These are phyloP conservation scores for Cornus suecica DNA, from an alignment of 148 eudicot species.

Conservation along the genomic window DNA sequence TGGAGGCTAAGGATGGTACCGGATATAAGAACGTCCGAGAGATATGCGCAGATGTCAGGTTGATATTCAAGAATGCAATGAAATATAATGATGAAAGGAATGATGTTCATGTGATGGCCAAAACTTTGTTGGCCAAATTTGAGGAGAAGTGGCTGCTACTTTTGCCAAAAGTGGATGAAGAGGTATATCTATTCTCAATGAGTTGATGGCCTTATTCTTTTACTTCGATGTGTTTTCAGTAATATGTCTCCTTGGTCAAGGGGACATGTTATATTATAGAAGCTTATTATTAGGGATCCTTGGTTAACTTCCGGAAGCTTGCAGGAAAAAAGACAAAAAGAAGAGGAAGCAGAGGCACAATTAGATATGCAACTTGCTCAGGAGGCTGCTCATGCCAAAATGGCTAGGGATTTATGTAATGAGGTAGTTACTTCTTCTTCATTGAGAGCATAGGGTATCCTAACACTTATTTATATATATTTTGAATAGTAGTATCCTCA, in stretches of 20 bases:
- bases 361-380: conserved; percentile 40
- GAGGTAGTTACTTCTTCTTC: conserved; percentile 33
- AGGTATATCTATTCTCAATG: conserved; percentile 36
- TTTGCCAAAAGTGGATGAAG: conserved; percentile 82
- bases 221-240: background rate
- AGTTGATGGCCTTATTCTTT: background rate
- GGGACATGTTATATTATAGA: background rate
- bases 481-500: too few species aligned
- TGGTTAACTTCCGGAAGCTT: conserved; percentile 11
- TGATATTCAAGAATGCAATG: conserved; percentile 86
- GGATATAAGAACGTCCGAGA: conserved; percentile 82
- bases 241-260: background rate
- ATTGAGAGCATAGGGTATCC: background rate
- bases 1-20: conserved; percentile 72
- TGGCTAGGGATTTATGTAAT: conserved; percentile 45
- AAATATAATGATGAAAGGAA: conserved; percentile 75
- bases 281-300: background rate
- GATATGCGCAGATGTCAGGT: conserved; percentile 72
- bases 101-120: conserved; percentile 83
- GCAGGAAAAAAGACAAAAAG: conserved; percentile 54
- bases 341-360: conserved; percentile 46
- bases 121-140: conserved; percentile 62
- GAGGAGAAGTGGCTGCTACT: conserved; percentile 86
- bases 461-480: background rate
- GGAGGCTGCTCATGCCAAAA: conserved; percentile 50